Percentiles rank a stretch among this genome's conserved stretches.
These are phyloP conservation scores for Jamesozyma piceae DNA, from an alignment of 805 yeast genomes.

Conservation along the genomic window DNA sequence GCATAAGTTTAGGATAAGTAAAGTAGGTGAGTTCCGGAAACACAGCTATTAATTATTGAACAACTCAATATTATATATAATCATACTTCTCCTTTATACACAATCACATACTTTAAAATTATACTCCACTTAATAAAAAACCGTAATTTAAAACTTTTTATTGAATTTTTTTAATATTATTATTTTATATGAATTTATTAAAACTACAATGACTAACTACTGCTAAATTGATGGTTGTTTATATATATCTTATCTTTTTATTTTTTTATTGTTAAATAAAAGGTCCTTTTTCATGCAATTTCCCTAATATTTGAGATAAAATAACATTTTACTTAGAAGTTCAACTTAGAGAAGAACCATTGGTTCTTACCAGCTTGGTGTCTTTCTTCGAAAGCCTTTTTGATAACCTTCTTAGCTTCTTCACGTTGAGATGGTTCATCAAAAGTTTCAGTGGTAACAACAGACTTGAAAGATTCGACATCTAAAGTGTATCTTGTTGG, in stretches of 20 bases:
- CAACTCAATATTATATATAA: too few species aligned
- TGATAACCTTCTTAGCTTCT: constrained; percentile 97
- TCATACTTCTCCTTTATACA: too few species aligned
- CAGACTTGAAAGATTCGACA: constrained; percentile 87
- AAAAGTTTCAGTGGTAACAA: constrained; percentile 86
- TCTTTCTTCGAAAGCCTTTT: constrained; percentile 98
- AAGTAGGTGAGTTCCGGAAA: too few species aligned
- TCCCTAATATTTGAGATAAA: not conserved
- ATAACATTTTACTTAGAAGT: constrained; percentile 47
- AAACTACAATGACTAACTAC: constrained; percentile 6
- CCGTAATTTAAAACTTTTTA: not conserved
- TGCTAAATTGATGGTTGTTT: constrained; percentile 2
- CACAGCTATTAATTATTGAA: too few species aligned
- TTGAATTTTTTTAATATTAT: constrained; percentile 1
- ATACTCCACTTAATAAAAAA: too few species aligned
- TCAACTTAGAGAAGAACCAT: constrained; percentile 98
- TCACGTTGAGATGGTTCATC: constrained; percentile 96
- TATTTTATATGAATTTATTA: constrained; percentile 5
- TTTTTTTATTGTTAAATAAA: not conserved
- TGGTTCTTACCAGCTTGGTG: constrained; percentile 99
- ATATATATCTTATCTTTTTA: not conserved
- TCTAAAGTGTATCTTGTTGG: constrained; percentile 99
- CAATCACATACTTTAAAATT: too few species aligned
- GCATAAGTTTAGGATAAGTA: too few species aligned
- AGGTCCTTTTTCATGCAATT: not conserved